These are phyloP conservation scores for Parasarocladium wereldwijsianum DNA, from an alignment of 2,329 filamentous ascomycete species.

Conservation along the genomic window DNA sequence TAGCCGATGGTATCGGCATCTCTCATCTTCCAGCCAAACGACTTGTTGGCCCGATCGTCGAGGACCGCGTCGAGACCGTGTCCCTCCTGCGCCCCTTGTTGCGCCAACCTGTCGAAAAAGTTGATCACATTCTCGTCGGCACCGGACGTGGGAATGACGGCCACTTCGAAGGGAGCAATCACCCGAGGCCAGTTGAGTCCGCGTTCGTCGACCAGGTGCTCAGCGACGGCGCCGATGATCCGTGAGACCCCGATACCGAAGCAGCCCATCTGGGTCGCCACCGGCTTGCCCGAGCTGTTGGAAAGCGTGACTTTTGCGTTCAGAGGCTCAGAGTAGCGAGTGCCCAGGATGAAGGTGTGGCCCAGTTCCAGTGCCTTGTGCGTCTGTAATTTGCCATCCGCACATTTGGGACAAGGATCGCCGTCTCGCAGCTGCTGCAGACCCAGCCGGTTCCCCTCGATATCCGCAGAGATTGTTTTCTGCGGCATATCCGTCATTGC, in stretches of 20 bases:
- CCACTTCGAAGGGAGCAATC: constrained; percentile 72
- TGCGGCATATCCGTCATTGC: constrained; percentile 2
- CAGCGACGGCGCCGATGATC: constrained; percentile 74
- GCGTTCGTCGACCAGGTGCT: constrained; percentile 52
- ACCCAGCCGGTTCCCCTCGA: constrained; percentile 26
- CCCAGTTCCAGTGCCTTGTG: constrained; percentile 76
- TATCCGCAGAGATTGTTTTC: constrained; percentile 5
- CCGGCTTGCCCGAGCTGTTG: constrained; percentile 13
- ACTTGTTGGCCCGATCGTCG: constrained; percentile 56
- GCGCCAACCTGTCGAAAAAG: constrained; percentile 47
- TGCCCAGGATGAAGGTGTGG: constrained; percentile 89
- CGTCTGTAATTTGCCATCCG: constrained; percentile 43
- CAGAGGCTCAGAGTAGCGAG: constrained; percentile 69
- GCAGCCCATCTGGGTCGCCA: constrained; percentile 82
- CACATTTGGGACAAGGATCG: constrained; percentile 61
- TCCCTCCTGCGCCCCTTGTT: constrained; percentile 5
- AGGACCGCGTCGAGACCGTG: constrained; percentile 48
- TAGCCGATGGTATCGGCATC: constrained; percentile 88
- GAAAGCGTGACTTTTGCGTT: constrained; percentile 40
- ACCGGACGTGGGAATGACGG: constrained; percentile 42
- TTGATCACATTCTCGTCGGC: constrained; percentile 31
- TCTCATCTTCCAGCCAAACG: constrained; percentile 70
- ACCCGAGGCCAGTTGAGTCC: constrained; percentile 79
- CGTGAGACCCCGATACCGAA: constrained; percentile 90
- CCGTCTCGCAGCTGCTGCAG: constrained; percentile 51